Evolutionary conservation across 805 yeast genomes (phyloP), one percentile per base, ranked within the genome.

Genomic region (Vanderwaltozyma yarrowii): DNA sequence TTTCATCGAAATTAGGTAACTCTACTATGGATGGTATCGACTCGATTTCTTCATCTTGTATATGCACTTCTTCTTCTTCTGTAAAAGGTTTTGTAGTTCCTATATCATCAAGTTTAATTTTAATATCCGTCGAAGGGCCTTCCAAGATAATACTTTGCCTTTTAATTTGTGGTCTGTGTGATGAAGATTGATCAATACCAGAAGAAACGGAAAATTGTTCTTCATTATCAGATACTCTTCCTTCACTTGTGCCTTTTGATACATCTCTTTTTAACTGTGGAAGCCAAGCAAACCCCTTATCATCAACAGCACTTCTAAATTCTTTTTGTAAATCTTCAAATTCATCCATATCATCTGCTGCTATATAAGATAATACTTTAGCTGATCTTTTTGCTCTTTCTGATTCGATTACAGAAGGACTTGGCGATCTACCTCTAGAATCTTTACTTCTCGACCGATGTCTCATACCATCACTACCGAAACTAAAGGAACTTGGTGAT

Each of bases 291-390:
- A 46, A 39, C n/a, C 56, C 58, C 17, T 46, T 51, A 6, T 46
- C 53, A 32, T 45, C 51, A 25, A 49, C 38, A 8, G 51, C 56
- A 35, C 45, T 44, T 30, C 46, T 37, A 32, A 58, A 56, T 15
- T 49, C 61, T 25, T 55, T 54, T 35, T 58, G 61, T 17, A 58
- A 39, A 42, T 52, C 56, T 33, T 52, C 46, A 40, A 54, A 58
- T 25, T 58, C 63, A 34, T 54, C 55, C 47, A 55, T 44, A 39
- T 58, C 61, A 24, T 55, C 61, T 2, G 54, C 56, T 12, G 44
- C 58, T 23, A 58, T 47, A 23, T 45, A 47, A 1, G 62, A 56
- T 15, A 56, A 33, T 6, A 56, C 55, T 30, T 45, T 50, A 19
- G 58, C 56, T 11, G 59, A 47, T 27, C 50, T 44, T 2, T 52